phyloP scores from a whole-genome alignment of 2,329 filamentous ascomycete genomes.

The Diplodia sapinea region DNA sequence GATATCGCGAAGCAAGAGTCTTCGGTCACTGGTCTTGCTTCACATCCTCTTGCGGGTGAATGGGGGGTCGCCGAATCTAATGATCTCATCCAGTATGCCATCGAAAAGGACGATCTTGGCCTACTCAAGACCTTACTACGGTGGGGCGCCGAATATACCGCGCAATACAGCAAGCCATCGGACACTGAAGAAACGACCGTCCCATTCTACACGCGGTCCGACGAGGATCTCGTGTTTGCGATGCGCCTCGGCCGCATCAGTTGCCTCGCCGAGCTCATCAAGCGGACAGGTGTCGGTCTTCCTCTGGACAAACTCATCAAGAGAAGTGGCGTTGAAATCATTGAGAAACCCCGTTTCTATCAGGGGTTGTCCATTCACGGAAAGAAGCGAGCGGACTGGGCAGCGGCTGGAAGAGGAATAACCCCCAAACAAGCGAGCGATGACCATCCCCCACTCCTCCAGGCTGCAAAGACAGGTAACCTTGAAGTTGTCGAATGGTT shows the following conservation, averaged over 20 bases:
- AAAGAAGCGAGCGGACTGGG: constrained; percentile 77
- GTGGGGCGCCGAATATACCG: constrained; percentile 35
- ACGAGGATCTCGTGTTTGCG: constrained; percentile 48
- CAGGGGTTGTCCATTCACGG: constrained; percentile 78
- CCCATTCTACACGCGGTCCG: constrained; percentile 35
- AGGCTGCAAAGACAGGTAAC: constrained; percentile 62
- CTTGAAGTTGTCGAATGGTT: constrained; percentile 79
- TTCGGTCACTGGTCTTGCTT: constrained; percentile 31
- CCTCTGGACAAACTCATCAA: constrained; percentile 71
- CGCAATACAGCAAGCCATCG: constrained; percentile 30
- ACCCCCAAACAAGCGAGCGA: constrained; percentile 34
- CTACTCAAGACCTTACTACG: constrained; percentile 35
- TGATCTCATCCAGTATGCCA: constrained; percentile 42
- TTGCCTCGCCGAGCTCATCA: constrained; percentile 69
- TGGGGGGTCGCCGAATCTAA: neutral
- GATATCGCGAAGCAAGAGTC: constrained; percentile 8
- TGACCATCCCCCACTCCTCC: constrained; percentile 64
- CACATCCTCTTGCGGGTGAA: constrained; percentile 10
- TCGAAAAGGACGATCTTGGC: constrained; percentile 38
- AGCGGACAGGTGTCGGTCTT: constrained; percentile 69
- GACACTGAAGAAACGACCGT: constrained; percentile 33
- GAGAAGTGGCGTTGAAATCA: constrained; percentile 66
- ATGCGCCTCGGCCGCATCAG: constrained; percentile 58
- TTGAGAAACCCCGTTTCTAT: constrained; percentile 73
- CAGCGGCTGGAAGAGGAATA: constrained; percentile 61